A percentile compares a stretch with the other conserved stretches of the same genome.
Conservation (phyloP, 352 stramenopile species). For the Phytopythium aichiense region DNA sequence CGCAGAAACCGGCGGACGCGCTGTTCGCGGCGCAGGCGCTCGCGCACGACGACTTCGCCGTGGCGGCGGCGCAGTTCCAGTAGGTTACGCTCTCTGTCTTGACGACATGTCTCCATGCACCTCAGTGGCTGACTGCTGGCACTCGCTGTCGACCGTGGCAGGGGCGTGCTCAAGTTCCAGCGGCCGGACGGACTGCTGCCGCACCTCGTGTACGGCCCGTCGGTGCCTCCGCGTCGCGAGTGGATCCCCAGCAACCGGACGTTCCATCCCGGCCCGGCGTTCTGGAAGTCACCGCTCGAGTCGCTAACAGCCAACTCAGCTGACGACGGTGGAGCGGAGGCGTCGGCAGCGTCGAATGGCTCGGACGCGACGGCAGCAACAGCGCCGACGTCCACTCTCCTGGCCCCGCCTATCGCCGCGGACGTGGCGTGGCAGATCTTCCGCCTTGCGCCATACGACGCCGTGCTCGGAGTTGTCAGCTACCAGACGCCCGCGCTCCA, state of each 20-base stretch:
- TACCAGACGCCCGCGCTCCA: conserved; percentile 56
- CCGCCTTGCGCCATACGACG: conserved; percentile 74
- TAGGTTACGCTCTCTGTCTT: conserved; percentile 8
- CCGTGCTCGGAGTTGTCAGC: conserved; percentile 46
- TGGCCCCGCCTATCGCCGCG: conserved; percentile 64
- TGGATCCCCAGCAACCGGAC: conserved; percentile 72
- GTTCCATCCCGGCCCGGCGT: conserved; percentile 75
- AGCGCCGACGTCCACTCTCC: conserved; percentile 49
- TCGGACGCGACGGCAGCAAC: not conserved
- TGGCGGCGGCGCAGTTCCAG: conserved; percentile 58
- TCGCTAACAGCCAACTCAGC: not conserved
- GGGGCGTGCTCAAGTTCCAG: conserved; percentile 56
- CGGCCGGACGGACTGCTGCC: conserved; percentile 51
- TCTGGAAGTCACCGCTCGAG: conserved; percentile 29
- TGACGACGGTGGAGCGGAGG: not conserved
- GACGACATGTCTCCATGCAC: no score
- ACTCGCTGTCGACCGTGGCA: conserved; percentile 4
- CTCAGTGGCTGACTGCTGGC: not conserved
- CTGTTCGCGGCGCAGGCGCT: conserved; percentile 76
- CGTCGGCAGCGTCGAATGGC: not conserved
- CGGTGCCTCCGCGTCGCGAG: conserved; percentile 31
- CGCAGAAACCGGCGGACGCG: conserved; percentile 66
- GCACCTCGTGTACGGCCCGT: conserved; percentile 74
- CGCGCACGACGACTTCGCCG: conserved; percentile 69
- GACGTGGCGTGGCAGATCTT: conserved; percentile 85